Evolutionary conservation across 208 protist species (phyloP), one percentile per base, ranked within the genome.

Genomic region (Crithidia mellificae): DNA sequence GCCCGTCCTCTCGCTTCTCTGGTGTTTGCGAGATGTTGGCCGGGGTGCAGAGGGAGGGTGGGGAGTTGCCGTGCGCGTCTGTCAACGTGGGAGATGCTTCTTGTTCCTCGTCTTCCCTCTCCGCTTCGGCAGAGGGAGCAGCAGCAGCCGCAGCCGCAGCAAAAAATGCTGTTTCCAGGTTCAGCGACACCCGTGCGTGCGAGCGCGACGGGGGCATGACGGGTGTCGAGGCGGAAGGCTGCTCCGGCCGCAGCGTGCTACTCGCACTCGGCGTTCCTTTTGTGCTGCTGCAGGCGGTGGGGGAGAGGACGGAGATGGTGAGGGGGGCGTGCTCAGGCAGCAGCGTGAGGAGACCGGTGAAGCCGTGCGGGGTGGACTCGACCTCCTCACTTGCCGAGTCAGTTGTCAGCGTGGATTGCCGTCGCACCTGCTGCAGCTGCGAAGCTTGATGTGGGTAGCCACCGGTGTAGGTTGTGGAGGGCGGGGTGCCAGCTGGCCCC

Each of bases 201-300:
- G 36, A 47, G 47, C 46, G 57, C 2, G 14, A 41, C 0, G 24
- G 30, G 27, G 15, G 2, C 20, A 15, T 25, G 14, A 25, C 19
- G 15, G 32, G 56, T 6, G 36, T 12, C 11, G 27, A 38, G 29
- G 56, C 36, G 38, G 12, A 39, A 24, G 22, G 6, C 22, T 17
- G 34, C 17, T 64, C 66, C 4, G 44, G 34, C 27, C 12, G 66
- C 49, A 50, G 25, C 27, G 56, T 64, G 25, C 29, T 36, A 44
- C 25, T 41, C 19, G 46, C 20, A 46, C 36, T 30, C 14, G 36
- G 43, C n/a, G 49, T 27, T 1, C 9, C 27, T 36, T 56, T 30
- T 6, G 56, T 6, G 27, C 36, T 50, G 66, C 49, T 17, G 24
- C 22, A 17, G 0, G 24, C 53, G 7, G 22, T 50, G 17, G 38